Percentiles rank a stretch among this genome's conserved stretches.
Evolutionary conservation across 306 rosid species (phyloP).

Genomic region (Cucumis melo): DNA sequence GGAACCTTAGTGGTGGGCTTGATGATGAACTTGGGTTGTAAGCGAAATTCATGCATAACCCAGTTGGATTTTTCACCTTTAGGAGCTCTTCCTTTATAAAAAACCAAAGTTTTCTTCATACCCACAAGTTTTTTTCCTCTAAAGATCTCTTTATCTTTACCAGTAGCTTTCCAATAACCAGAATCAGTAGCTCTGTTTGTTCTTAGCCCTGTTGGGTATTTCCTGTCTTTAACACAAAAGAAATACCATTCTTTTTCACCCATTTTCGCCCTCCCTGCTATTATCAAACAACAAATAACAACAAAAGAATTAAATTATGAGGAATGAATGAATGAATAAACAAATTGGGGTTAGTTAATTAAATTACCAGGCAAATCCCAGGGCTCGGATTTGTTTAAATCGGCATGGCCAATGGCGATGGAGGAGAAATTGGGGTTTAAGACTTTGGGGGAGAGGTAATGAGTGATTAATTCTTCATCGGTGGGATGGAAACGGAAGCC

Average conservation of each 20-base stretch:
- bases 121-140: background rate
- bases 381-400: conserved; percentile 13
- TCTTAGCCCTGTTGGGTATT: conserved; percentile 4
- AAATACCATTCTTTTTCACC: conserved; percentile 12
- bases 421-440: background rate
- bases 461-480: conserved; percentile 4
- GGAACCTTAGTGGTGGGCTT: background rate
- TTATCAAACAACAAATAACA: too few species aligned
- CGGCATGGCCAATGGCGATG: background rate
- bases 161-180: conserved; percentile 11
- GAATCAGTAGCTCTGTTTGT: conserved; percentile 5
- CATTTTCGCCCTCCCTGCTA: conserved; percentile 8
- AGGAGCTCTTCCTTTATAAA: conserved; percentile 8
- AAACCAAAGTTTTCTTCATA: conserved; percentile 13
- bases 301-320: too few species aligned
- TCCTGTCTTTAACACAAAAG: conserved; percentile 1
- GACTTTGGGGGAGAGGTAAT: conserved; percentile 1
- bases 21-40: background rate
- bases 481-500: conserved; percentile 10
- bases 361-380: conserved; percentile 9
- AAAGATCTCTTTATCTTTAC: conserved; percentile 4
- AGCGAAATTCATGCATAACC: conserved; percentile 12
- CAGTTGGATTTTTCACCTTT: conserved; percentile 11
- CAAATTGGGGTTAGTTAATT: background rate
- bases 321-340: background rate